Conservation (phyloP, 805 yeast genomes). For the Saccharomycopsis amapae region DNA sequence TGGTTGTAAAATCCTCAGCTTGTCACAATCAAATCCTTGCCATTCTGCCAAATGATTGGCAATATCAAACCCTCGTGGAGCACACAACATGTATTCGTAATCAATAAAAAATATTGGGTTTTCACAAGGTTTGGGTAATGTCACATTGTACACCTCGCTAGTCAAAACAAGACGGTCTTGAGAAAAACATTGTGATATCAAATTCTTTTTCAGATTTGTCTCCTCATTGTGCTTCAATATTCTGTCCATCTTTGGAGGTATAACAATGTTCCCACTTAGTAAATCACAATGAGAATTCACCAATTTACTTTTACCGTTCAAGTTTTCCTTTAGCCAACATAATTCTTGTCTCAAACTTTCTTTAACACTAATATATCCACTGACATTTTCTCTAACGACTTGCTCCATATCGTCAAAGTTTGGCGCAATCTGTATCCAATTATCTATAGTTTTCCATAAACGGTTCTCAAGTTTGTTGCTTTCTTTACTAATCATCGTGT, state of each 20-base stretch:
- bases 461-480: conserved; percentile 6
- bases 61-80: conserved; percentile 67
- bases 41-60: conserved; percentile 73
- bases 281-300: conserved; percentile 70
- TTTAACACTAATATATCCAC: conserved; percentile 21
- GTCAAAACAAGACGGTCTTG: background rate
- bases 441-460: conserved; percentile 49
- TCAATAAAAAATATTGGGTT: conserved; percentile 56
- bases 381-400: conserved; percentile 21
- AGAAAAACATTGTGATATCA: background rate
- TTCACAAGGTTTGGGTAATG: conserved; percentile 24
- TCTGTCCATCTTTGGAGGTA: conserved; percentile 35
- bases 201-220: background rate
- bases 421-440: conserved; percentile 62
- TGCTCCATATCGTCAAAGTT: conserved; percentile 28
- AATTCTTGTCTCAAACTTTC: conserved; percentile 44
- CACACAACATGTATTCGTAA: conserved; percentile 66
- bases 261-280: conserved; percentile 64
- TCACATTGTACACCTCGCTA: conserved; percentile 1
- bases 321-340: conserved; percentile 41
- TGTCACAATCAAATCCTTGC: conserved; percentile 76
- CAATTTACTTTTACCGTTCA: conserved; percentile 40
- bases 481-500: conserved; percentile 27
- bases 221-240: background rate
- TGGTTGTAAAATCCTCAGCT: conserved; percentile 51